Base-by-base conservation (phyloP, 768 basidiomycete species). In the Brasilioporus rufonigricans region DNA sequence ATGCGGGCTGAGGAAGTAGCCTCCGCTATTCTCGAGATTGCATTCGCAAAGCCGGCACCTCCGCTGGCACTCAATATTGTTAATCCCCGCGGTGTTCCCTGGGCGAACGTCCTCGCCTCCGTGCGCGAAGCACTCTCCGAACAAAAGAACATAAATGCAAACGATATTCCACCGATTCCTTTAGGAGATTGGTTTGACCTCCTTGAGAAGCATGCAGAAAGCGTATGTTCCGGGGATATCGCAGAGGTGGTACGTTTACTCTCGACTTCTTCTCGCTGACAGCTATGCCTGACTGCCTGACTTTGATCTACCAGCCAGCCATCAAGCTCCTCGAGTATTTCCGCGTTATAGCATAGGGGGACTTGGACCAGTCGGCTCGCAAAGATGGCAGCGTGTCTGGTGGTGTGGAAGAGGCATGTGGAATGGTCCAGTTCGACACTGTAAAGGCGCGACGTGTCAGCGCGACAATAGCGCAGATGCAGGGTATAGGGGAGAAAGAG, bases 21-120 rank as follows among this genome's bases (percentile, higher is more conserved):
- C 31, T 31, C 31, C 11, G 31, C 31, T 11, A 31, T 31, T 31
- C 31, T 31, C 6, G 31, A 31, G 31, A 31, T 11, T 11, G 6
- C 31, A 11, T 31, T 31, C 31, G 31, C 31, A 8, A 29, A 53
- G 61, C 13, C 8, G 6, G 36, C 32, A 16, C 48, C 64, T 0
- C 65, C 69, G 2, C n/a, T n/a, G n/a, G n/a, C n/a, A n/a, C n/a
- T n/a, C n/a, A n/a, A n/a, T n/a, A n/a, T n/a, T n/a, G n/a, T 74
- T 0, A 73, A 77, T 3, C 56, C 64, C 72, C 74, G 62, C 7
- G 68, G 71, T 2, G 59, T 71, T 6, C 35, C 65, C 2, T 77
- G 74, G 68, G 31, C 62, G 16, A 50, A 53, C 2, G 33, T 74
- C n/a, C 55, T 76, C 9, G 36, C 59, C 13, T 50, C 50, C 21